These are phyloP conservation scores for Xerocomellus amylosporus DNA, from an alignment of 768 basidiomycete genomes.

Conservation along the genomic window DNA sequence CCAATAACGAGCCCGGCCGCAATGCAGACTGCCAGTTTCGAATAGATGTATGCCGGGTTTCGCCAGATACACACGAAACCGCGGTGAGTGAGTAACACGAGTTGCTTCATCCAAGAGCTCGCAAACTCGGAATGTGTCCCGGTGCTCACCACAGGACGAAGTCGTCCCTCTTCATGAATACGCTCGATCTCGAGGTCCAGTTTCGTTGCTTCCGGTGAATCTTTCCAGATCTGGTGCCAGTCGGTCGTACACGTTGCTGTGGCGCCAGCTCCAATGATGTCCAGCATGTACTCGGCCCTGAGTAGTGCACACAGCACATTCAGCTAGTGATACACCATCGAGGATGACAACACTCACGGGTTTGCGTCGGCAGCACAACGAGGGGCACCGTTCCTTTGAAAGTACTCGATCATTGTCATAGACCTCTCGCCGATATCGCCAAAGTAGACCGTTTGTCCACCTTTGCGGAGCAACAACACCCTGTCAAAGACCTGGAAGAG, in stretches of 20 bases:
- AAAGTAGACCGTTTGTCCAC: slow-evolving; percentile 68
- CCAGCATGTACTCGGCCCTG: slow-evolving; percentile 49
- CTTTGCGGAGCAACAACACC: slow-evolving; percentile 46
- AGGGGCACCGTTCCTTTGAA: slow-evolving; percentile 23
- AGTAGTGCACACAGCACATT: not conserved
- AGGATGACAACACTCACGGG: slow-evolving; percentile 15
- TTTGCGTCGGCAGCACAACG: slow-evolving; percentile 19
- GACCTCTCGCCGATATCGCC: slow-evolving; percentile 39
- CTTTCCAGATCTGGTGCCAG: slow-evolving; percentile 51
- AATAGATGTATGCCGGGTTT: slow-evolving; percentile 38
- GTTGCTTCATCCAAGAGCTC: slow-evolving; percentile 40
- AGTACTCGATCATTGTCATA: slow-evolving; percentile 21
- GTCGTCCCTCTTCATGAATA: slow-evolving; percentile 39
- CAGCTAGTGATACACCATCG: not conserved
- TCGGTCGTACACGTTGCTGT: slow-evolving; percentile 42
- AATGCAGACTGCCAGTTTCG: slow-evolving; percentile 38
- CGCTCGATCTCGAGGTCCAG: slow-evolving; percentile 42
- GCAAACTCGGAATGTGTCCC: slow-evolving; percentile 33
- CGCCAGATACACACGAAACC: slow-evolving; percentile 38
- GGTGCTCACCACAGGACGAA: slow-evolving; percentile 19
- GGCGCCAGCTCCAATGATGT: slow-evolving; percentile 56
- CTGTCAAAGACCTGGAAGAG: slow-evolving; percentile 54
- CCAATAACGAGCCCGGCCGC: slow-evolving; percentile 38
- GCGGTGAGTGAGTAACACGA: slow-evolving; percentile 30
- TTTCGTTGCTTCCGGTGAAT: slow-evolving; percentile 38